Percentiles rank a stretch among this genome's conserved stretches.
phyloP scores from a whole-genome alignment of 108 stramenopile genomes.

The Nannochloropsis oceanica region DNA sequence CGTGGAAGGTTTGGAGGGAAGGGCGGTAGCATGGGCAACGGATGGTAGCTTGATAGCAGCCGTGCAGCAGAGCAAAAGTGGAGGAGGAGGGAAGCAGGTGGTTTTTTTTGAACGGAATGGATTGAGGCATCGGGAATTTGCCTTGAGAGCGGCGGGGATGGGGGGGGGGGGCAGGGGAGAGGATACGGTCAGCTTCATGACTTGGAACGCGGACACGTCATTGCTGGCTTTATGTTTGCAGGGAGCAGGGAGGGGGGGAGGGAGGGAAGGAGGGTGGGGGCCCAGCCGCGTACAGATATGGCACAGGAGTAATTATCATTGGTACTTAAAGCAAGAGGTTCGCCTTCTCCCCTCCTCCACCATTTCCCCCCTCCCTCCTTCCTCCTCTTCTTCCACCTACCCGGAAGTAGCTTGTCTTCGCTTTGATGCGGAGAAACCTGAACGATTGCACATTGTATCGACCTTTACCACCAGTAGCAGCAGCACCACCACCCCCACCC shows the following conservation, averaged over 20 bases:
- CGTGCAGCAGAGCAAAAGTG: not conserved
- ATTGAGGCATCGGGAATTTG: not conserved
- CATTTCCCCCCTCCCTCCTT: no score
- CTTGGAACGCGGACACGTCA: not conserved
- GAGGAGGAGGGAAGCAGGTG: not conserved
- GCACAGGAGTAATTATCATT: not conserved
- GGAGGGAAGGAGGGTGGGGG: no score
- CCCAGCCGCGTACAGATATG: not conserved
- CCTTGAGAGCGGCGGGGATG: not conserved
- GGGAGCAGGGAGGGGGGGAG: no score
- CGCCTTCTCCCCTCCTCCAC: no score
- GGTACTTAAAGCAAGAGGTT: not conserved
- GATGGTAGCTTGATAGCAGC: not conserved
- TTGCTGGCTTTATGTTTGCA: not conserved
- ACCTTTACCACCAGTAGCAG: no score
- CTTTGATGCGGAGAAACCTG: not conserved
- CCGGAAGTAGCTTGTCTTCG: not conserved
- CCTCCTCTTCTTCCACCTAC: not conserved
- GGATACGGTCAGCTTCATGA: not conserved
- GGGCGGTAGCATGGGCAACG: not conserved
- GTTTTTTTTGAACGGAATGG: not conserved
- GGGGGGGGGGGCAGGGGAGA: not conserved
- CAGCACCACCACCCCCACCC: no score
- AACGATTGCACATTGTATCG: not conserved
- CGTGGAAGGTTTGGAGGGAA: not conserved